These are phyloP conservation scores for Suhomyces vadensis DNA, from an alignment of 805 yeast genomes.

Conservation along the genomic window DNA sequence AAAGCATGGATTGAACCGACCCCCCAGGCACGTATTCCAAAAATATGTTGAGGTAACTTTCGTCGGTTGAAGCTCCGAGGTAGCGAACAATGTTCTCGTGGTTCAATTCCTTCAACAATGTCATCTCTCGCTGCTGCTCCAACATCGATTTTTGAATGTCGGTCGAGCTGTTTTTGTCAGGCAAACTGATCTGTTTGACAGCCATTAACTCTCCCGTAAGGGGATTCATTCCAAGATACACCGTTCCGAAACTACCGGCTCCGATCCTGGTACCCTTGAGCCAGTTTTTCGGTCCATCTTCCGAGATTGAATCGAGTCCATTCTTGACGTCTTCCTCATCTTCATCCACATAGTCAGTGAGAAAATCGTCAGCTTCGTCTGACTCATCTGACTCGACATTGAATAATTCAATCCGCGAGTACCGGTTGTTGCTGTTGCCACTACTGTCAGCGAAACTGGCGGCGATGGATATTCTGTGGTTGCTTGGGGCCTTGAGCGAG, in stretches of 20 bases:
- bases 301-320: conserved; percentile 35
- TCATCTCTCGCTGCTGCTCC: conserved; percentile 84
- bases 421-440: conserved; percentile 27
- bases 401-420: conserved; percentile 49
- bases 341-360: conserved; percentile 30
- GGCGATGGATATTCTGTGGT: conserved; percentile 27
- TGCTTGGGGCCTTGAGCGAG: not conserved
- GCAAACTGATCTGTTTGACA: conserved; percentile 86
- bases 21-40: conserved; percentile 46
- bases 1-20: conserved; percentile 61
- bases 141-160: conserved; percentile 53
- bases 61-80: conserved; percentile 81
- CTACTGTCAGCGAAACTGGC: conserved; percentile 28
- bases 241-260: conserved; percentile 92
- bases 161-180: conserved; percentile 39
- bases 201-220: conserved; percentile 96
- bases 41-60: conserved; percentile 73
- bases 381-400: conserved; percentile 39
- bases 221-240: conserved; percentile 88
- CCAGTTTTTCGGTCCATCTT: conserved; percentile 77
- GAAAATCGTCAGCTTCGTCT: conserved; percentile 16
- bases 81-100: conserved; percentile 94
- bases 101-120: conserved; percentile 69
- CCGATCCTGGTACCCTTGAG: conserved; percentile 91
- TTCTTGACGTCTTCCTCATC: conserved; percentile 41